Evolutionary conservation across 208 protist species (phyloP).

Genomic region (Leishmania aethiopica): DNA sequence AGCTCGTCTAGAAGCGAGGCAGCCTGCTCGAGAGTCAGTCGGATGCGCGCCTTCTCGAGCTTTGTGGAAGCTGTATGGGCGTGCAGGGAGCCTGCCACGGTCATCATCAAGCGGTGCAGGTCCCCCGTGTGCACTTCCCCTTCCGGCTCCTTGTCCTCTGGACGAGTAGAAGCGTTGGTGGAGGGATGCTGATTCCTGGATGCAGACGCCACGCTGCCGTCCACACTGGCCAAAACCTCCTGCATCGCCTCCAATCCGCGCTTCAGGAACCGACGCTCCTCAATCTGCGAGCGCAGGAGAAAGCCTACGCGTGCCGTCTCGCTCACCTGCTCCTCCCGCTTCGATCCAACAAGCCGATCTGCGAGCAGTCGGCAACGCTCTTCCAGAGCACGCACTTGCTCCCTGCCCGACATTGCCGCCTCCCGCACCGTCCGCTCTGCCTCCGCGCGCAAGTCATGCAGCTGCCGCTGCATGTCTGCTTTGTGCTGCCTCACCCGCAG

Average conservation of each 20-base stretch:
- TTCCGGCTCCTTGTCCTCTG: background rate
- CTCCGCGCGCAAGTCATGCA: slow-evolving; percentile 22
- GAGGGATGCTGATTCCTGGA: background rate
- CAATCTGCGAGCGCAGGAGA: slow-evolving; percentile 69
- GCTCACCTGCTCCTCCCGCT: slow-evolving; percentile 57
- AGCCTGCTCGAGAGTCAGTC: slow-evolving; percentile 44
- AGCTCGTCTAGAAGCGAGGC: slow-evolving; percentile 40
- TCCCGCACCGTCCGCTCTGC: slow-evolving; percentile 20
- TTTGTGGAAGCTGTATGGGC: slow-evolving; percentile 36
- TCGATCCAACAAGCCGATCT: slow-evolving; percentile 42
- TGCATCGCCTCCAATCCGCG: slow-evolving; percentile 48
- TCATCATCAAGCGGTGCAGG: slow-evolving; percentile 43
- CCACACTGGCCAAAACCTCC: slow-evolving; percentile 23
- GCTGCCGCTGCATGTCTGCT: slow-evolving; percentile 29
- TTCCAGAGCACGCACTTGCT: slow-evolving; percentile 39
- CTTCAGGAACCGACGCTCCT: slow-evolving; percentile 67
- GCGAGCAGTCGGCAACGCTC: slow-evolving; percentile 58
- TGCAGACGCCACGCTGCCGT: background rate
- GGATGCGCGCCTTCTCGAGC: slow-evolving; percentile 54
- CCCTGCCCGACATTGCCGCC: slow-evolving; percentile 9
- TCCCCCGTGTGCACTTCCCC: slow-evolving; percentile 37
- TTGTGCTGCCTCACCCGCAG: slow-evolving; percentile 35
- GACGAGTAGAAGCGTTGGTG: background rate
- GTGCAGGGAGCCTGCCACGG: slow-evolving; percentile 41
- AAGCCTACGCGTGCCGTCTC: slow-evolving; percentile 66